These are phyloP conservation scores for Wickerhamomyces silvicola DNA, from an alignment of 805 yeast genomes.

Conservation along the genomic window DNA sequence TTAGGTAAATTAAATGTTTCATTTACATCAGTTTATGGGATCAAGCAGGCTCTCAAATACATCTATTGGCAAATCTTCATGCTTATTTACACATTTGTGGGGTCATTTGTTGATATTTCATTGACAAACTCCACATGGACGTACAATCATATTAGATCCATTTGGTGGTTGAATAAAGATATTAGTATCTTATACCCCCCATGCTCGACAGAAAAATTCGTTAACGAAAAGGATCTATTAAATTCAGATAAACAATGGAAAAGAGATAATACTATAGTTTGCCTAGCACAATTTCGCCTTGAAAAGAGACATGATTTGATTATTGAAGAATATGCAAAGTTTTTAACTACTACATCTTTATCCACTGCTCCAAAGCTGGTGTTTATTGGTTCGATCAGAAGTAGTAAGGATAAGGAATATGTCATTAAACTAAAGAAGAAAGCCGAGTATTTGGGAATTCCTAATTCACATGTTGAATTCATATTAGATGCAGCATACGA, in stretches of 20 bases:
- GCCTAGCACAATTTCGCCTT: conserved; percentile 88
- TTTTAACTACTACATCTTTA: conserved; percentile 25
- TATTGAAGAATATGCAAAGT: conserved; percentile 54
- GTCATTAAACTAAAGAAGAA: conserved; percentile 43
- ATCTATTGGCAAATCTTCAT: conserved; percentile 70
- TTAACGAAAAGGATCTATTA: conserved; percentile 14
- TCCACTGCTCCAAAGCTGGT: conserved; percentile 47
- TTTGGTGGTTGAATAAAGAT: conserved; percentile 51
- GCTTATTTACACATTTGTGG: conserved; percentile 57
- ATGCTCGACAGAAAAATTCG: conserved; percentile 61
- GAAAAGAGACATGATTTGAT: conserved; percentile 85
- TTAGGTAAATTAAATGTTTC: conserved; percentile 44
- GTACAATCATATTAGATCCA: conserved; percentile 54
- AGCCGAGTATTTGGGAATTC: conserved; percentile 38
- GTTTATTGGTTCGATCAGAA: conserved; percentile 81
- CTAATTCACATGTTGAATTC: conserved; percentile 40
- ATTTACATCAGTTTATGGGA: conserved; percentile 14
- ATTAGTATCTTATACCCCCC: conserved; percentile 76
- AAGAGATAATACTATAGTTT: conserved; percentile 31
- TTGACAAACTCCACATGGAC: conserved; percentile 94
- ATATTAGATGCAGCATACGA: conserved; percentile 70
- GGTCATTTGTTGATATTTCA: conserved; percentile 58
- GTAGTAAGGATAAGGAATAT: conserved; percentile 53
- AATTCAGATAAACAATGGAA: conserved; percentile 12
- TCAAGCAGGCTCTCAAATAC: conserved; percentile 34